Conservation (phyloP, 2,329 filamentous ascomycete species). For the Ceratocystiopsis minuta region DNA sequence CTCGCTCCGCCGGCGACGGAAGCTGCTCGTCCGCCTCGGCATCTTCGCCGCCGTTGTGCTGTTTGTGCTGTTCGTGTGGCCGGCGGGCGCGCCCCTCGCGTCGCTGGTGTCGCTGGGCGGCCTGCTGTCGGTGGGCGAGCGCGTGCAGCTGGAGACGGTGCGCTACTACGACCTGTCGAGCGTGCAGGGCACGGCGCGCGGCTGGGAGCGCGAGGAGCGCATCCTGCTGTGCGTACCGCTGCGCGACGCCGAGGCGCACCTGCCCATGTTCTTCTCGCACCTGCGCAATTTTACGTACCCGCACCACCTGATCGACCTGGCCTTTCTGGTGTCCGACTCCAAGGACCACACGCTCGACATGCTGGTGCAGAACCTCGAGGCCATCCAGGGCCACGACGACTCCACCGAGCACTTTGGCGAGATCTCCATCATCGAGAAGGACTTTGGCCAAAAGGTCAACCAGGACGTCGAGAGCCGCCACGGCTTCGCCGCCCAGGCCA, state of each 20-base stretch:
- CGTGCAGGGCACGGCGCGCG: constrained; percentile 75
- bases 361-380: constrained; percentile 56
- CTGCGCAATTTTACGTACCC: constrained; percentile 93
- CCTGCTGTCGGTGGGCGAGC: constrained; percentile 39
- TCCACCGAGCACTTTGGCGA: constrained; percentile 76
- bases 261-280: constrained; percentile 98
- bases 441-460: constrained; percentile 94
- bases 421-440: constrained; percentile 95
- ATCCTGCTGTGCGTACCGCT: constrained; percentile 90
- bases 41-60: constrained; percentile 40
- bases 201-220: constrained; percentile 91
- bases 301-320: constrained; percentile 87
- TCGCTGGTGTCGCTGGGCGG: constrained; percentile 53
- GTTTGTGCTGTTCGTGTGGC: constrained; percentile 60
- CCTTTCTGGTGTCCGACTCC: constrained; percentile 92
- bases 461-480: constrained; percentile 96
- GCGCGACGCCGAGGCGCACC: constrained; percentile 76
- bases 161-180: constrained; percentile 92
- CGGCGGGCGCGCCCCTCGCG: constrained; percentile 37
- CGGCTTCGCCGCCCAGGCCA: constrained; percentile 90
- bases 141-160: constrained; percentile 78
- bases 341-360: constrained; percentile 75
- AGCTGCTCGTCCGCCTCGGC: constrained; percentile 51
- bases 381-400: constrained; percentile 64
- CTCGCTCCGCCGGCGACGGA: constrained; percentile 53